Percentiles rank a stretch among this genome's conserved stretches.
phyloP scores from a whole-genome alignment of 2,329 filamentous ascomycete species.

The Pseudogymnoascus sp. region DNA sequence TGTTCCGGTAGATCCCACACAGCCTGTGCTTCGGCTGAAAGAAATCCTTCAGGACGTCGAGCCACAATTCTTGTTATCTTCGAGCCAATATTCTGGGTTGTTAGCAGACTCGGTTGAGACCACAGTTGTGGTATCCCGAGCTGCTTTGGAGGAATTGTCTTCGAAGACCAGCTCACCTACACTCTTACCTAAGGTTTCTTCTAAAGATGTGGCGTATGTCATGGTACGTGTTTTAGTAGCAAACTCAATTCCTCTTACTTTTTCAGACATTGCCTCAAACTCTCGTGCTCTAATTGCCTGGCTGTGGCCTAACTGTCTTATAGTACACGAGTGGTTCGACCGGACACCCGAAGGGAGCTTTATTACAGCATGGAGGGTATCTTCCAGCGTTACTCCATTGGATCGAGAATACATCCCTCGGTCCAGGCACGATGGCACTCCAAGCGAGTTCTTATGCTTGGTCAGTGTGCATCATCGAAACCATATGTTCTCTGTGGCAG shows the following conservation, averaged over 20 bases:
- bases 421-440: neutral
- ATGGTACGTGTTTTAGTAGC: neutral
- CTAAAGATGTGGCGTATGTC: neutral
- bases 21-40: constrained; percentile 18
- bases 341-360: neutral
- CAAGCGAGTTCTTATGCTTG: neutral
- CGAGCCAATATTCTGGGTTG: neutral
- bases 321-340: neutral
- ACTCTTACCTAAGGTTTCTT: neutral
- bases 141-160: neutral
- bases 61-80: neutral
- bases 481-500: neutral
- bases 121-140: neutral
- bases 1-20: constrained; percentile 23
- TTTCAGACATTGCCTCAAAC: no score
- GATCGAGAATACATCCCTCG: neutral
- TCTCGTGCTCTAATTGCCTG: no score
- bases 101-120: neutral
- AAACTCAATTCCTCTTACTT: no score
- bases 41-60: constrained; percentile 11
- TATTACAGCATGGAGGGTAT: neutral
- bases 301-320: neutral
- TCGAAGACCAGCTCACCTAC: neutral
- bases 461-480: neutral
- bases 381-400: neutral